Percentiles rank a stretch among this genome's conserved stretches.
Evolutionary conservation across 352 stramenopile genomes (phyloP).

Genomic region (Globisporangium paddicum): DNA sequence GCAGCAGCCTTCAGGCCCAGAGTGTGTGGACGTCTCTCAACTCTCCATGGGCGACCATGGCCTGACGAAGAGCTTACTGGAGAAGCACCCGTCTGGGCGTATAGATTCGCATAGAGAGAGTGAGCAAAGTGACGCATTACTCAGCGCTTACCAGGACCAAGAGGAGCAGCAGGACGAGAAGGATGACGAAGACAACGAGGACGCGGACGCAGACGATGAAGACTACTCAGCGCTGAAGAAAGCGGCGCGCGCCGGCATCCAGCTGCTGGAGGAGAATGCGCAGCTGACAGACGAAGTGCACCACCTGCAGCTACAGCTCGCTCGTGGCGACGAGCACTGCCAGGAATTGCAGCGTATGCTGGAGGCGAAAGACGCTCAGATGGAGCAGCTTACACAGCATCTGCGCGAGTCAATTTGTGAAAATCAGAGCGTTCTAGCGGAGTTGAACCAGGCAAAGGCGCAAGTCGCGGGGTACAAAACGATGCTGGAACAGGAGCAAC

Average conservation of each 20-base stretch:
- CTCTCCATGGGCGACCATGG: not conserved
- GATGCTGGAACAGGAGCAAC: constrained; percentile 15
- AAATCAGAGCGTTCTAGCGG: constrained; percentile 39
- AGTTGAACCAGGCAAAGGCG: constrained; percentile 41
- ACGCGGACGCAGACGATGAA: constrained; percentile 14
- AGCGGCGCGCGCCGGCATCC: constrained; percentile 59
- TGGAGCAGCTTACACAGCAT: constrained; percentile 36
- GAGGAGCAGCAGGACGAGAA: not conserved
- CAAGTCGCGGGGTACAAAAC: constrained; percentile 20
- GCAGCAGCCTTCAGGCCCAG: not conserved
- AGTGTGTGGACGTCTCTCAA: not conserved
- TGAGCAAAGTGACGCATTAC: not conserved
- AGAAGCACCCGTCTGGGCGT: not conserved
- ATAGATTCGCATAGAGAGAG: not conserved
- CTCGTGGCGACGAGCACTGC: constrained; percentile 31
- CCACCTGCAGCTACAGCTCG: constrained; percentile 39
- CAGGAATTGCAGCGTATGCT: constrained; percentile 30
- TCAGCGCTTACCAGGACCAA: not conserved
- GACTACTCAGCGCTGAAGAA: constrained; percentile 46
- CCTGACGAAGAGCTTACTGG: not conserved
- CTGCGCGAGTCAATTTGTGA: constrained; percentile 54
- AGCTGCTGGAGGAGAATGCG: constrained; percentile 64
- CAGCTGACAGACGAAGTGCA: constrained; percentile 56
- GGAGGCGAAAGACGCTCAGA: constrained; percentile 31
- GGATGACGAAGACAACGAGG: not conserved